Evolutionary conservation across 306 rosid species (phyloP).

Genomic region (Prunus kanzakura): DNA sequence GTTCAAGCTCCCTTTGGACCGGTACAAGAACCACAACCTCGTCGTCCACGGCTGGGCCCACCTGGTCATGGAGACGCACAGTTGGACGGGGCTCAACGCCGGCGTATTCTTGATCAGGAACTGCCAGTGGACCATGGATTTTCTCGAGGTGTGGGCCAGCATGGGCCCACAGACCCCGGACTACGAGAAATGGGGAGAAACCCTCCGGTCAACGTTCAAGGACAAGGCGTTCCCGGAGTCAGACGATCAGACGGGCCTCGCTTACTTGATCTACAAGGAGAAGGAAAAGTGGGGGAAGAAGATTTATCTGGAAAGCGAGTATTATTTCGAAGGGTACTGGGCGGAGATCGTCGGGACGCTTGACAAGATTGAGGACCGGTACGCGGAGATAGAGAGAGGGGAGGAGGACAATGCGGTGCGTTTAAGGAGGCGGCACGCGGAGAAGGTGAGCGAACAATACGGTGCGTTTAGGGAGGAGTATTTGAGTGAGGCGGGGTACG

Average conservation of each 20-base stretch:
- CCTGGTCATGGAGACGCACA: slow-evolving; percentile 48
- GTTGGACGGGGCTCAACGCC: slow-evolving; percentile 94
- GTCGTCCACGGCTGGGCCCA: slow-evolving; percentile 74
- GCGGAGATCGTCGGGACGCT: slow-evolving; percentile 44
- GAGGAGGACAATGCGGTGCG: slow-evolving; percentile 14
- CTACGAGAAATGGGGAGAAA: slow-evolving; percentile 65
- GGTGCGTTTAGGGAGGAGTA: slow-evolving; percentile 49
- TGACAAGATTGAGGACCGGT: slow-evolving; percentile 34
- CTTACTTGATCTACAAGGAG: slow-evolving; percentile 59
- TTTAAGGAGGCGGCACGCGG: slow-evolving; percentile 74
- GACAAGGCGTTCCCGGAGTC: slow-evolving; percentile 82
- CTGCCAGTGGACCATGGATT: slow-evolving; percentile 85
- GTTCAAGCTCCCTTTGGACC: slow-evolving; percentile 55
- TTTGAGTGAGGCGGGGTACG: slow-evolving; percentile 34
- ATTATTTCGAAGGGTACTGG: slow-evolving; percentile 81
- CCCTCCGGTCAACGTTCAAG: slow-evolving; percentile 47
- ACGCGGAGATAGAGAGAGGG: slow-evolving; percentile 39
- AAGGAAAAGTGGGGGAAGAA: slow-evolving; percentile 59
- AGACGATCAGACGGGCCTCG: slow-evolving; percentile 90
- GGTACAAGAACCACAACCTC: slow-evolving; percentile 63
- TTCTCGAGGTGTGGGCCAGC: slow-evolving; percentile 69
- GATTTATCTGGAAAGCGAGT: slow-evolving; percentile 66
- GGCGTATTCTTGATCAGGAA: slow-evolving; percentile 79
- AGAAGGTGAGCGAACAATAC: slow-evolving; percentile 60
- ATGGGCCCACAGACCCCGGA: slow-evolving; percentile 86